Evolutionary conservation across 2,329 filamentous ascomycete genomes (phyloP).

Genomic region (Eurotiales sp.): DNA sequence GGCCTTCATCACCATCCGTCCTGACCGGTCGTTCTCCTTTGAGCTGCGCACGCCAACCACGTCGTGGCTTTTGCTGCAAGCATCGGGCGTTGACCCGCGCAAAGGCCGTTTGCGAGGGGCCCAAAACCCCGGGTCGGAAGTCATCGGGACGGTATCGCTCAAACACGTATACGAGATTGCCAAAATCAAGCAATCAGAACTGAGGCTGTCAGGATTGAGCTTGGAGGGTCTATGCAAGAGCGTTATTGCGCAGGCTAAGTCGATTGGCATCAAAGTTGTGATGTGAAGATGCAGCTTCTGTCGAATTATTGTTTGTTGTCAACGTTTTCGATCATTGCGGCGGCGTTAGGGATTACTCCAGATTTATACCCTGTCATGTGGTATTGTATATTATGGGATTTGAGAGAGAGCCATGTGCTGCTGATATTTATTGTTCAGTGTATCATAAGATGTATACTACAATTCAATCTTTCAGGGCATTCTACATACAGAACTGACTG

Average conservation of each 20-base stretch:
- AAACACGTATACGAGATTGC: conserved; percentile 99
- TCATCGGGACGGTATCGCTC: conserved; percentile 78
- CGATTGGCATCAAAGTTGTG: conserved; percentile 69
- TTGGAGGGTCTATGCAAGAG: conserved; percentile 69
- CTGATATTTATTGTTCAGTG: too few species aligned
- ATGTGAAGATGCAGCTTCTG: conserved; percentile 45
- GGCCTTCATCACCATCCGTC: conserved; percentile 83
- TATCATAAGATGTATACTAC: neutral
- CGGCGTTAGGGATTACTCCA: conserved; percentile 4
- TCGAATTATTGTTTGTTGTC: neutral
- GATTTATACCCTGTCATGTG: neutral
- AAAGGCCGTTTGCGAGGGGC: conserved; percentile 76
- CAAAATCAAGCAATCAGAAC: conserved; percentile 83
- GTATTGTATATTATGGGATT: conserved; percentile 4
- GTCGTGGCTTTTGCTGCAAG: conserved; percentile 80
- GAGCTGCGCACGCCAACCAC: conserved; percentile 93
- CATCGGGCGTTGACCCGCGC: conserved; percentile 66
- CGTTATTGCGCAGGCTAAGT: conserved; percentile 71
- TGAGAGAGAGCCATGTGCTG: neutral
- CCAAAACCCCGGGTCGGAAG: conserved; percentile 68
- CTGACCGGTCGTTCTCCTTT: conserved; percentile 90
- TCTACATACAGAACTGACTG: neutral
- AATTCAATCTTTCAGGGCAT: neutral
- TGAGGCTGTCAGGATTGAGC: conserved; percentile 66
- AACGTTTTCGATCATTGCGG: conserved; percentile 10